Conservation (phyloP, 1,284 basidiomycete species). For the Austropuccinia psidii region DNA sequence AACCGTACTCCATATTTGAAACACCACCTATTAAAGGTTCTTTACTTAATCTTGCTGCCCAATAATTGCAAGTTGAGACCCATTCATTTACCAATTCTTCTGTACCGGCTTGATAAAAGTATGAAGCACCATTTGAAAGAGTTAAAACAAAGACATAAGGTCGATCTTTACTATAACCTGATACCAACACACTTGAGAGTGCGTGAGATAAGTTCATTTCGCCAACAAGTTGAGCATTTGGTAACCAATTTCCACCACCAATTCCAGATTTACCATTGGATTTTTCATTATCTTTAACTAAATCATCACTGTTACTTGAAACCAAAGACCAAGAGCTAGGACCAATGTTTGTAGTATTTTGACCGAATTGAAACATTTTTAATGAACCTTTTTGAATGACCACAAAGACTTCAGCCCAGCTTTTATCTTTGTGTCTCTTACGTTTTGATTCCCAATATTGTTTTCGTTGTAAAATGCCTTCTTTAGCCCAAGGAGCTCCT, state of each 20-base stretch:
- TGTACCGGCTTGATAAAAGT: constrained; percentile 95
- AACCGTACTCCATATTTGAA: constrained; percentile 98
- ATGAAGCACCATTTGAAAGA: constrained; percentile 74
- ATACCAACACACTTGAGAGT: constrained; percentile 75
- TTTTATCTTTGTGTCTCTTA: constrained; percentile 73
- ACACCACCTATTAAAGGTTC: constrained; percentile 90
- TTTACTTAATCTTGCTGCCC: constrained; percentile 86
- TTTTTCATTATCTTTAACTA: constrained; percentile 47
- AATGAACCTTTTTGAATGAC: constrained; percentile 89
- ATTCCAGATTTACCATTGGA: constrained; percentile 55
- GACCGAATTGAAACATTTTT: constrained; percentile 65
- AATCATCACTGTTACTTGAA: constrained; percentile 57
- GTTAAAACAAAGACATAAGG: constrained; percentile 95
- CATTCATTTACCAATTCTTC: constrained; percentile 95
- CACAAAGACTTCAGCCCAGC: constrained; percentile 73
- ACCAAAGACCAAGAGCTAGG: neutral
- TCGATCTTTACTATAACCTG: constrained; percentile 79
- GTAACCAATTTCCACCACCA: constrained; percentile 96
- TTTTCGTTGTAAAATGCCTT: constrained; percentile 87
- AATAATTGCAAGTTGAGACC: constrained; percentile 98
- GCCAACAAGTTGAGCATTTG: constrained; percentile 76
- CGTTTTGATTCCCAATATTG: constrained; percentile 81
- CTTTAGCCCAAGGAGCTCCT: constrained; percentile 96
- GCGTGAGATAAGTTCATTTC: constrained; percentile 76
- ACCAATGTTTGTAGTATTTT: neutral